These are phyloP conservation scores for Biscogniauxia mediterranea DNA, from an alignment of 2,329 filamentous ascomycete genomes.

Conservation along the genomic window DNA sequence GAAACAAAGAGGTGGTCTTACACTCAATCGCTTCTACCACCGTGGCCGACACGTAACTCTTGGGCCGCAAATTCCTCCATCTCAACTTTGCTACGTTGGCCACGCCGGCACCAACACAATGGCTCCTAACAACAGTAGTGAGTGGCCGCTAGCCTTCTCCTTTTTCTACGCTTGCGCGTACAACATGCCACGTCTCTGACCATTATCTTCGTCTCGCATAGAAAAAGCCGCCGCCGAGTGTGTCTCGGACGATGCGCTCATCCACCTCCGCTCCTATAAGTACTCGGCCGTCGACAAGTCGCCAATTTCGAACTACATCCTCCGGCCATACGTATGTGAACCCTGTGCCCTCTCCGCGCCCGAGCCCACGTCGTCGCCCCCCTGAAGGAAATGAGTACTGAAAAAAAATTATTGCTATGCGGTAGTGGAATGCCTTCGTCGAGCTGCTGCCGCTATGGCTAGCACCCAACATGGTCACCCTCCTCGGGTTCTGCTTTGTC, in stretches of 20 bases:
- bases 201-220: constrained; percentile 24
- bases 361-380: constrained; percentile 1
- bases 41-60: not conserved
- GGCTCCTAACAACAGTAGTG: constrained; percentile 40
- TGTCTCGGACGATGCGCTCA: constrained; percentile 85
- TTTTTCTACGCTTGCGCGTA: not conserved
- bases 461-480: constrained; percentile 95
- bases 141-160: not conserved
- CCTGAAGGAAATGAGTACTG: constrained; percentile 14
- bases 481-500: constrained; percentile 93
- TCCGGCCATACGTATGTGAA: constrained; percentile 84
- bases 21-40: not conserved
- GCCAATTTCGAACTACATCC: constrained; percentile 86
- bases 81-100: not conserved
- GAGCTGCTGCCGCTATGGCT: constrained; percentile 92
- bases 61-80: not conserved
- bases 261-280: constrained; percentile 92
- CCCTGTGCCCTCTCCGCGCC: constrained; percentile 8
- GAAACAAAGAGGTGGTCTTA: not conserved
- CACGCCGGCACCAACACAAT: constrained; percentile 26
- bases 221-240: constrained; percentile 63
- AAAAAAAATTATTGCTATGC: constrained; percentile 19
- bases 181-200: constrained; percentile 5
- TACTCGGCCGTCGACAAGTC: constrained; percentile 98
- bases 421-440: constrained; percentile 94